phyloP scores from a whole-genome alignment of 352 stramenopile species.

The Phytophthora pistaciae region DNA sequence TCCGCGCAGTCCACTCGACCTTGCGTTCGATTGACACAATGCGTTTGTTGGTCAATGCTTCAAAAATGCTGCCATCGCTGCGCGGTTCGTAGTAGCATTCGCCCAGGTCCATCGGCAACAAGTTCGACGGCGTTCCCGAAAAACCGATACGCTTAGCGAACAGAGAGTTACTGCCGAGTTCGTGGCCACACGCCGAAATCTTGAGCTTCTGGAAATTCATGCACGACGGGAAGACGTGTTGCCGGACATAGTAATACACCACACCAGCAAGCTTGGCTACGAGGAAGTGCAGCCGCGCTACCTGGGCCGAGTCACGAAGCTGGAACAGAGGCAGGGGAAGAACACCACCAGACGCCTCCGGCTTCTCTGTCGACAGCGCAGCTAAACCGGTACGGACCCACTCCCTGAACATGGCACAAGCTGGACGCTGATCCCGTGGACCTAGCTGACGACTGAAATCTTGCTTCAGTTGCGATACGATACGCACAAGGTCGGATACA shows the following conservation, averaged over 20 bases:
- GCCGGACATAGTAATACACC: conserved; percentile 98
- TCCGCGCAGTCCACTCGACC: conserved; percentile 81
- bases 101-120: conserved; percentile 98
- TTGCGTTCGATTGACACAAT: conserved; percentile 92
- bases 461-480: conserved; percentile 91
- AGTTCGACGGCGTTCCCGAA: conserved; percentile 98
- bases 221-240: conserved; percentile 99
- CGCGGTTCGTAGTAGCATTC: conserved; percentile 98
- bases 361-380: conserved; percentile 34
- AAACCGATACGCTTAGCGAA: conserved; percentile 99
- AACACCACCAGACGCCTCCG: conserved; percentile 58
- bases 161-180: conserved; percentile 98
- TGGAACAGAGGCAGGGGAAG: conserved; percentile 98
- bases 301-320: conserved; percentile 96
- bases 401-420: conserved; percentile 78
- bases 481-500: conserved; percentile 82
- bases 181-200: conserved; percentile 98
- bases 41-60: conserved; percentile 94
- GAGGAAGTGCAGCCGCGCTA: conserved; percentile 95
- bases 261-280: conserved; percentile 94
- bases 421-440: conserved; percentile 81
- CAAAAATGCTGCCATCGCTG: conserved; percentile 98
- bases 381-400: conserved; percentile 72
- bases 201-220: conserved; percentile 99
- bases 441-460: conserved; percentile 89